Evolutionary conservation across 2,329 filamentous ascomycete species (phyloP), one percentile per base, ranked within the genome.

Genomic region (Calonectria ilicicola): DNA sequence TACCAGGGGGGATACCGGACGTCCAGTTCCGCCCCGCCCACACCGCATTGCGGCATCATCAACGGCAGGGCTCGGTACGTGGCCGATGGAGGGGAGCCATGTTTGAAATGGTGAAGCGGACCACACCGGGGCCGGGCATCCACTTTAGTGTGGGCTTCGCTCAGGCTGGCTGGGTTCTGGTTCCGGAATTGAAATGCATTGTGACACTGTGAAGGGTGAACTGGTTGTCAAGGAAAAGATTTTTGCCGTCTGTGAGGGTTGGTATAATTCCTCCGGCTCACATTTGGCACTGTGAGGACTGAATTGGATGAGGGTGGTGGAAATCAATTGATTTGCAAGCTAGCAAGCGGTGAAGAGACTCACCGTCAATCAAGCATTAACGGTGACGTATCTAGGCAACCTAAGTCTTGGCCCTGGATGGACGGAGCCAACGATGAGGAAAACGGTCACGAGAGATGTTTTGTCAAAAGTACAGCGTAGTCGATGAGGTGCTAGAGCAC

Each of bases 121-220:
- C 76, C 70, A 68, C 47, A 77, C 70, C 77, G 76, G 77, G 74
- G 65, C 74, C 75, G 74, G 74, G 53, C 40, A 46, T 58, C 77
- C 76, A 75, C 70, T 72, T 70, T 69, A 75, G 73, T 72, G 66
- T 76, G 35, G 71, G 72, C 73, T 78, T 73, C 76, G 73, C 77
- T 78, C 67, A 74, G 70, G 71, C 74, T 77, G 71, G 63, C 73
- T 73, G 70, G 51, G 73, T 47, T 58, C 67, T 64, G 67, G 47
- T 74, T 69, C 78, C 75, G 75, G 76, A 72, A 77, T 78, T 77
- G 69, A 76, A 63, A 70, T 78, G 73, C 71, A 78, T 76, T 69
- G 66, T 63, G 62, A 71, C 69, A 78, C 78, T 63, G 63, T 68
- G 74, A 68, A 63, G 65, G 75, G 66, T 72, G 72, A 60, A 47